Conservation (phyloP, 495 filamentous ascomycete species). For the Geoglossum glabrum region DNA sequence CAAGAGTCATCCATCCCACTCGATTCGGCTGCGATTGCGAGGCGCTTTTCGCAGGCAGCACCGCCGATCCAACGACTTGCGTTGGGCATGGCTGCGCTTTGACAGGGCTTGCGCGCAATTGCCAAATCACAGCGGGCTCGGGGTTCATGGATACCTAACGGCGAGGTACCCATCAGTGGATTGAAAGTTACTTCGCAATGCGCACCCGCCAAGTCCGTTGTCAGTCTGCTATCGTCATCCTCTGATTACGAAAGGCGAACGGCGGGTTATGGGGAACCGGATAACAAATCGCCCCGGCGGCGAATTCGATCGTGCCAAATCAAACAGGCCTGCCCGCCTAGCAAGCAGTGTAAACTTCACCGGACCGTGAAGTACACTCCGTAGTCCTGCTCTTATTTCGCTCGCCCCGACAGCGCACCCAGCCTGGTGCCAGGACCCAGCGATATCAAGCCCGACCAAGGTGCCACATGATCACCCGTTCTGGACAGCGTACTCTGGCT, state of each 20-base stretch:
- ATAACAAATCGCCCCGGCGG: neutral
- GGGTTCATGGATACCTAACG: neutral
- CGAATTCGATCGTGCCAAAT: neutral
- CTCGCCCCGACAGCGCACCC: neutral
- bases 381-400: no score
- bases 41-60: neutral
- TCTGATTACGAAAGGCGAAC: neutral
- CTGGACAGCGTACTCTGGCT: neutral
- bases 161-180: neutral
- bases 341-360: no score
- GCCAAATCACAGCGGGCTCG: neutral
- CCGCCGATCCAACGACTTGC: neutral
- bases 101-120: neutral
- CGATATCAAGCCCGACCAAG: neutral
- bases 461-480: neutral
- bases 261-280: neutral
- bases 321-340: neutral
- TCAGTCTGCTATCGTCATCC: neutral
- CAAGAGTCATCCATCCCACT: neutral
- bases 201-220: neutral
- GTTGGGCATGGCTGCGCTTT: neutral
- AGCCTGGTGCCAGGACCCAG: neutral
- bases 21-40: neutral
- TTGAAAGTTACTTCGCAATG: neutral
- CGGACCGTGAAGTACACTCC: no score